Evolutionary conservation across 495 filamentous ascomycete genomes (phyloP).

Genomic region (Pyrenula aspistea): DNA sequence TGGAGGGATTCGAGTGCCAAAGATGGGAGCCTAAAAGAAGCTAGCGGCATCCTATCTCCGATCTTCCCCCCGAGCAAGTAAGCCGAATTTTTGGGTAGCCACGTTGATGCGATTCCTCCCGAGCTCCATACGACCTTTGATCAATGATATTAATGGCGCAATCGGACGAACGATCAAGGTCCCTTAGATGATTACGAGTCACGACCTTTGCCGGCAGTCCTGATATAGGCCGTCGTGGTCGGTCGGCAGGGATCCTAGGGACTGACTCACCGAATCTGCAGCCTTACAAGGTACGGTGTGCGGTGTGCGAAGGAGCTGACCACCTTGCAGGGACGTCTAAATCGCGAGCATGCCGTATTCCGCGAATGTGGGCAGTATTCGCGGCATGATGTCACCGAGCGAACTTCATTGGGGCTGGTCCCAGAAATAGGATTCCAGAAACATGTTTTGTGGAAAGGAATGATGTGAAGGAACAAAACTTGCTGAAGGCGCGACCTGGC

Average conservation of each 20-base stretch:
- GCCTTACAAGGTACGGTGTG: neutral
- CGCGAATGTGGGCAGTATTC: slow-evolving; percentile 3
- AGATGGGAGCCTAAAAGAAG: neutral
- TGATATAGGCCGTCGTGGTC: no score
- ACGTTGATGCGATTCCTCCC: no score
- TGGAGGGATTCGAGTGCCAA: neutral
- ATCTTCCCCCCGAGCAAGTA: neutral
- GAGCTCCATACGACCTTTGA: no score
- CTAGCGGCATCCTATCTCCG: neutral
- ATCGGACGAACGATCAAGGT: no score
- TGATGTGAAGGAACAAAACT: neutral
- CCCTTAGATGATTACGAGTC: no score
- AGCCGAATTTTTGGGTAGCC: neutral
- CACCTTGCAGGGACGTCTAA: neutral
- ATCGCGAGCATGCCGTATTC: no score
- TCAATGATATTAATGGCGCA: no score
- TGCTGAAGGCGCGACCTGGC: neutral
- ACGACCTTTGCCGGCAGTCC: no score
- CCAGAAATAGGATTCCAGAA: neutral
- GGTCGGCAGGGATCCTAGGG: neutral
- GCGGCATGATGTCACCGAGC: neutral
- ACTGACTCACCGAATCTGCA: neutral
- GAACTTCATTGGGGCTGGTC: neutral
- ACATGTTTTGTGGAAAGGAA: neutral
- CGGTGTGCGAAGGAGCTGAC: neutral